A percentile compares a stretch with the other conserved stretches of the same genome.
These are phyloP conservation scores for Ganoderma leucocontextum DNA, from an alignment of 1,284 basidiomycete species.

Conservation along the genomic window DNA sequence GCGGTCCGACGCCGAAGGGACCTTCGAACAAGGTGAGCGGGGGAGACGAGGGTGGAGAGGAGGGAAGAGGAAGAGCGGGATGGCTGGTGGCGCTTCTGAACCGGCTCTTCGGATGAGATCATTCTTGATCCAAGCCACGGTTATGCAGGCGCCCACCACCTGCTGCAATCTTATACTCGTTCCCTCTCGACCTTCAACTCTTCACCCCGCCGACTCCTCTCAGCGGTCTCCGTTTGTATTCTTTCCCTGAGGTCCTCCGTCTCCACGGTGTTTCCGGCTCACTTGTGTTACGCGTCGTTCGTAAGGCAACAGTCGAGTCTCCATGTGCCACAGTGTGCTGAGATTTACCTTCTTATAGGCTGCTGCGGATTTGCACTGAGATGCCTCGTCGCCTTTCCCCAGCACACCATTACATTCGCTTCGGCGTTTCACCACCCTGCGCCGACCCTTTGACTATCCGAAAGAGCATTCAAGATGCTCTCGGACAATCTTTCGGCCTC, in stretches of 20 bases:
- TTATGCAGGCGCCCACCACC: neutral
- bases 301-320: neutral
- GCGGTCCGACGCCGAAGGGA: neutral
- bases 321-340: neutral
- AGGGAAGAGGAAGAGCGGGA: neutral
- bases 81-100: neutral
- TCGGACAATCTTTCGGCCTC: conserved; percentile 52
- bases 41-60: conserved; percentile 5
- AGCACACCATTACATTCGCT: conserved; percentile 49
- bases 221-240: neutral
- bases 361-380: neutral
- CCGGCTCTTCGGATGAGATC: conserved; percentile 5
- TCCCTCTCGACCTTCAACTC: neutral
- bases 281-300: neutral
- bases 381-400: conserved; percentile 24
- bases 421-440: conserved; percentile 45
- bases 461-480: conserved; percentile 52
- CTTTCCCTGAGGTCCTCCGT: neutral
- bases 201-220: neutral
- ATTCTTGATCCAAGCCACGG: conserved; percentile 4
- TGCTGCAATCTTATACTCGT: neutral
- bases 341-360: conserved; percentile 5
- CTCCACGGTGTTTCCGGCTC: neutral
- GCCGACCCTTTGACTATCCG: conserved; percentile 49
- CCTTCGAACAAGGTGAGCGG: neutral